Conservation (phyloP, 441 rosid genomes). For the Gossypium davidsonii region DNA sequence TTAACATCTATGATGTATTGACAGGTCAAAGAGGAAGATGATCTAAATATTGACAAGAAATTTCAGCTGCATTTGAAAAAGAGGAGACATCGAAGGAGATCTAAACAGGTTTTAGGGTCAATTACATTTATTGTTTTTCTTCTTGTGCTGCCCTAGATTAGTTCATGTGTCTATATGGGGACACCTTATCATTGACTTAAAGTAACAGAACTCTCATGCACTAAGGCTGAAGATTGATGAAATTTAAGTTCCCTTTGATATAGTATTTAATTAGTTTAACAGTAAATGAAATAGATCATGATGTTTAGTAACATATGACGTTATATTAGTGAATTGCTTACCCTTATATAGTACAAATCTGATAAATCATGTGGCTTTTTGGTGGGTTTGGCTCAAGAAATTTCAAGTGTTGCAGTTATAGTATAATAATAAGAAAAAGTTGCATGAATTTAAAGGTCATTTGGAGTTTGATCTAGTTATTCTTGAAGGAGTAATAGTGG, state of each 20-base stretch:
- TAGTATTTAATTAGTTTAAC: background rate
- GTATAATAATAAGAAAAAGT: background rate
- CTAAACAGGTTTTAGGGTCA: constrained; percentile 49
- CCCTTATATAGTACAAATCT: background rate
- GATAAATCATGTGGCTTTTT: constrained; percentile 1
- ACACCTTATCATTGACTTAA: background rate
- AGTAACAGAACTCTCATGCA: background rate
- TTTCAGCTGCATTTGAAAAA: constrained; percentile 78
- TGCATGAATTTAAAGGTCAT: background rate
- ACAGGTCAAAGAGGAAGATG: constrained; percentile 99
- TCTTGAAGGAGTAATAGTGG: background rate
- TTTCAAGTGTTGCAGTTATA: background rate
- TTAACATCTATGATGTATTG: constrained; percentile 16
- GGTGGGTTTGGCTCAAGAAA: background rate
- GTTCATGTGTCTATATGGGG: background rate
- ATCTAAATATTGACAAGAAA: constrained; percentile 64
- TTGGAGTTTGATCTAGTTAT: background rate
- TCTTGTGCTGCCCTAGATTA: constrained; percentile 11
- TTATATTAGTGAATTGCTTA: background rate
- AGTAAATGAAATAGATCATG: background rate
- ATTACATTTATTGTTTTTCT: constrained; percentile 17
- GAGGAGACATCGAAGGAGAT: constrained; percentile 52
- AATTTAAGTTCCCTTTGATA: background rate
- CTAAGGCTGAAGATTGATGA: constrained; percentile 1
- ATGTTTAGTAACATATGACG: background rate